Evolutionary conservation across 306 rosid genomes (phyloP), one percentile per base, ranked within the genome.

Genomic region (Begonia loranthoides): DNA sequence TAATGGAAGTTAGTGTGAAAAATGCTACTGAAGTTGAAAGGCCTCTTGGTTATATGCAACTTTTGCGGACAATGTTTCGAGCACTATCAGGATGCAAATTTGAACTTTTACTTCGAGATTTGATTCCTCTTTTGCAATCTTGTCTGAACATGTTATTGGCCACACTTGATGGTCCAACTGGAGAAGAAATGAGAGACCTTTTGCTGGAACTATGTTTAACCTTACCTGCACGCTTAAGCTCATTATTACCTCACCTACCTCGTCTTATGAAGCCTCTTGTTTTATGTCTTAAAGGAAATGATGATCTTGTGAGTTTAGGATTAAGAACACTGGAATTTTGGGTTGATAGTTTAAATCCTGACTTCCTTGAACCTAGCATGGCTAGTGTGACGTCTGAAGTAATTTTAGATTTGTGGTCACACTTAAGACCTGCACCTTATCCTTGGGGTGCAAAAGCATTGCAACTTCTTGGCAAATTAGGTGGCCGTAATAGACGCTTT

Each of bases 291-390:
- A 76, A 75, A 69, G 94, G 88, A 78, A 86, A 69, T 54, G 99
- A 86, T 64, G 99, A 92, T 19, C 80, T 92, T 36, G 99, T 92
- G 61, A 66, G 93, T 71, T 70, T 92, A 53, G 99, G 99, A 57
- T 67, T 92, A 66, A 73, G 96, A 65, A 92, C 99, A 44, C 96
- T 92, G 44, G 99, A 92, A 69, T 86, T 83, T 62, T 92, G 99
- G 99, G 93, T 92, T 10, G 99, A 92, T 76, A 92, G 96, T 75
- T 73, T 92, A 67, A 92, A 92, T 74, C 99, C 99, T 51, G 99
- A 92, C 70, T 92, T 92, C 69, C 81, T 92, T 56, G 99, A 92
- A 71, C 99, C 96, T 8, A 86, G 94, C 64, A 92, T 92, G 99
- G 99, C 99, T 14, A 86, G 51, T 75, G 93, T 92, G 51, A 83